Evolutionary conservation across 2,329 filamentous ascomycete genomes (phyloP).

Genomic region (Chaetothyriales sp.): DNA sequence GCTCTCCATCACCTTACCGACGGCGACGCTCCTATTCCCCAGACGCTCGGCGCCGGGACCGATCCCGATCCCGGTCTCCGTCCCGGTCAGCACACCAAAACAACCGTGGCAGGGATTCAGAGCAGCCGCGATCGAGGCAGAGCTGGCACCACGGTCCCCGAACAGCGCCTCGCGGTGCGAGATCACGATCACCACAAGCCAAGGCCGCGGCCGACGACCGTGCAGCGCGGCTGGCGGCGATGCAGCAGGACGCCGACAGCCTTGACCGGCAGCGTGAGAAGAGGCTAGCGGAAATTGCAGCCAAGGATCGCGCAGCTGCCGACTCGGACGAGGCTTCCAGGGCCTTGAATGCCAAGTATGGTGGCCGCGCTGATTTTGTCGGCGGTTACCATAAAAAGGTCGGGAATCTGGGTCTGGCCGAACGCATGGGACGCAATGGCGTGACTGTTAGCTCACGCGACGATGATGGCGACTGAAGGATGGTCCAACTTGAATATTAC

Average conservation of each 20-base stretch:
- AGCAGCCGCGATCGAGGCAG: neutral
- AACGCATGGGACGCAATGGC: slow-evolving; percentile 25
- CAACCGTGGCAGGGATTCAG: slow-evolving; percentile 18
- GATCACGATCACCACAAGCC: slow-evolving; percentile 3
- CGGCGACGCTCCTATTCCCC: slow-evolving; percentile 14
- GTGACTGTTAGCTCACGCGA: slow-evolving; percentile 3
- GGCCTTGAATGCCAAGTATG: slow-evolving; percentile 43
- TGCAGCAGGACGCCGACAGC: slow-evolving; percentile 55
- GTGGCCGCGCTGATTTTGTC: slow-evolving; percentile 50
- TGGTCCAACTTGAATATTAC: too few relatives aligned
- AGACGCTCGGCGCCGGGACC: slow-evolving; percentile 21
- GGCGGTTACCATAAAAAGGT: slow-evolving; percentile 46
- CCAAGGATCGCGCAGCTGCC: slow-evolving; percentile 47
- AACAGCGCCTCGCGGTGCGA: slow-evolving; percentile 3
- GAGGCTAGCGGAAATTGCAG: slow-evolving; percentile 51
- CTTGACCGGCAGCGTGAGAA: slow-evolving; percentile 56
- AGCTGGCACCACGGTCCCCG: slow-evolving; percentile 18
- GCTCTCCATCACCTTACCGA: slow-evolving; percentile 9
- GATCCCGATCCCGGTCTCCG: slow-evolving; percentile 17
- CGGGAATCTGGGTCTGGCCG: slow-evolving; percentile 28
- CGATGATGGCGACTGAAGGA: slow-evolving; percentile 7
- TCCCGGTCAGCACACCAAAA: slow-evolving; percentile 21
- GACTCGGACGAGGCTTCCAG: slow-evolving; percentile 53
- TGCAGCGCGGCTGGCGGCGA: slow-evolving; percentile 54
- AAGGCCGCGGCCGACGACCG: slow-evolving; percentile 37